Conservation (phyloP, 2,329 filamentous ascomycete genomes). For the Diaporthe humulicola region DNA sequence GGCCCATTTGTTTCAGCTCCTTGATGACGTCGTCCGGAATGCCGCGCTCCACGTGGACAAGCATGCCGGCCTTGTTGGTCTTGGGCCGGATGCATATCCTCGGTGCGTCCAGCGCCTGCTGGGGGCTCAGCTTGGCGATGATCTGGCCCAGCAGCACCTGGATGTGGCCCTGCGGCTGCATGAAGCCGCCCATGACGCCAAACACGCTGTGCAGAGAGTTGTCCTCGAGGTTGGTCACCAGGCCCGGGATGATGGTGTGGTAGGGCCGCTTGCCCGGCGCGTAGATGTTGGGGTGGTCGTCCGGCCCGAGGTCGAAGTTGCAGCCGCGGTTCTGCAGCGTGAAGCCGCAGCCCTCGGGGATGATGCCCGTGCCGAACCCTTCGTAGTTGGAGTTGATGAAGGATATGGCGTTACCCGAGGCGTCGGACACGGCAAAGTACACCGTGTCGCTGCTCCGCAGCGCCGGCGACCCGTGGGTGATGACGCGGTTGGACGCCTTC, state of each 20-base stretch:
- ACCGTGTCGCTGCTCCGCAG: conserved; percentile 92
- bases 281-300: conserved; percentile 82
- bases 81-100: conserved; percentile 88
- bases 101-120: conserved; percentile 91
- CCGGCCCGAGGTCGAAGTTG: conserved; percentile 79
- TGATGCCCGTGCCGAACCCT: conserved; percentile 88
- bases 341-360: conserved; percentile 89
- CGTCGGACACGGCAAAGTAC: conserved; percentile 89
- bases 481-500: conserved; percentile 73
- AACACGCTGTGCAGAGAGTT: conserved; percentile 85
- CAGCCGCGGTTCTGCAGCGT: conserved; percentile 93
- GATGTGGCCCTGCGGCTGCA: conserved; percentile 97
- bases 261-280: conserved; percentile 90
- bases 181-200: conserved; percentile 98
- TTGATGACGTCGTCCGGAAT: conserved; percentile 77
- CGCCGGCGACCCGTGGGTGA: conserved; percentile 82
- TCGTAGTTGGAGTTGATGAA: conserved; percentile 98
- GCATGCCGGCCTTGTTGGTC: conserved; percentile 74
- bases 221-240: conserved; percentile 84
- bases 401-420: conserved; percentile 87
- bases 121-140: conserved; percentile 83
- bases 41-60: conserved; percentile 86
- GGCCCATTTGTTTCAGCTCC: conserved; percentile 77
- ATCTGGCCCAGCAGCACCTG: conserved; percentile 93
- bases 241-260: conserved; percentile 96